Conservation (phyloP, 1,284 basidiomycete species). For the Leccinum proximum region DNA sequence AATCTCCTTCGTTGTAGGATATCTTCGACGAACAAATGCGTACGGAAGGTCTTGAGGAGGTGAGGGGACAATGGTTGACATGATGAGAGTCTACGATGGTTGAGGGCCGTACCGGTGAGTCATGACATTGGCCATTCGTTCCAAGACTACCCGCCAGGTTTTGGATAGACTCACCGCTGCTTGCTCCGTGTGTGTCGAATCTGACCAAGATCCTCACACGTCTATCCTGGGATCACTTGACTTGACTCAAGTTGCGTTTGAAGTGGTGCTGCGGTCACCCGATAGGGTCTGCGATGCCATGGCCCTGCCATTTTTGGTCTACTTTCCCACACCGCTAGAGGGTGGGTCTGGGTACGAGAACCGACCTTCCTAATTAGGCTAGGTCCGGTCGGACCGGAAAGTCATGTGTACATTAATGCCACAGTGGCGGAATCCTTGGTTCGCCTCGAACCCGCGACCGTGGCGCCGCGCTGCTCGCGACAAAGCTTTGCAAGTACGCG, state of each 20-base stretch:
- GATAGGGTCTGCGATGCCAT: background rate
- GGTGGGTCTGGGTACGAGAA: too few species aligned
- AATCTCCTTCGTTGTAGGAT: conserved; percentile 56
- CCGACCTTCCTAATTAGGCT: too few species aligned
- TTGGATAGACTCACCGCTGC: background rate
- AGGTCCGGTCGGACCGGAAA: too few species aligned
- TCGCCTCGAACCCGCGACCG: conserved; percentile 61
- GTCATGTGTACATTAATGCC: conserved; percentile 43
- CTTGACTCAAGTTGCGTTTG: background rate
- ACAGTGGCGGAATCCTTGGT: conserved; percentile 72
- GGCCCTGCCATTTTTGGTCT: too few species aligned
- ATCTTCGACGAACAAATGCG: conserved; percentile 45
- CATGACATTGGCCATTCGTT: background rate
- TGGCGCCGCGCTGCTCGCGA: conserved; percentile 45
- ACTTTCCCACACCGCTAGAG: too few species aligned
- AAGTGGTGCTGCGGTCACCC: background rate
- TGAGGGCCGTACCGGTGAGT: background rate
- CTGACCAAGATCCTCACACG: background rate
- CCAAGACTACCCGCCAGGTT: background rate
- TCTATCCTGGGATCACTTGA: background rate
- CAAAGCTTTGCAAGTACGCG: conserved; percentile 52
- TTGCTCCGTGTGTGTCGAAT: background rate
- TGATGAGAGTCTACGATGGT: conserved; percentile 8
- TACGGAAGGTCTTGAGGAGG: conserved; percentile 38
- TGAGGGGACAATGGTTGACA: conserved; percentile 19